Base-by-base conservation (phyloP, 2,329 filamentous ascomycete genomes). In the Aspergillus sp. region DNA sequence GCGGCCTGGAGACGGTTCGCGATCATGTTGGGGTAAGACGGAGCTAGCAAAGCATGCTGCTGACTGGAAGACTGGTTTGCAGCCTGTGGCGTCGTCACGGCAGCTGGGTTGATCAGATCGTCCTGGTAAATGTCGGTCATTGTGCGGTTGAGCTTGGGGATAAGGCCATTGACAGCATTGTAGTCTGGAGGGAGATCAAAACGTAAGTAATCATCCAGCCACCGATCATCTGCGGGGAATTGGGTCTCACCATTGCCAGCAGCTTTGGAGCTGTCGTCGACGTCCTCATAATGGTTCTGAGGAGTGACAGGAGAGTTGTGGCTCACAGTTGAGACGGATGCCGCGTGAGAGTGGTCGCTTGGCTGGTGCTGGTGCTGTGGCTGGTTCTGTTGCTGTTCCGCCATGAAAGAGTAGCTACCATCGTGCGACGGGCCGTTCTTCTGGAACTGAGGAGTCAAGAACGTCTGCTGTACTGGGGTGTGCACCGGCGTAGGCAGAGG, bases 91-190 rank as follows among this genome's bases (percentile, higher is more conserved):
- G 71, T 67, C 14, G 72, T 63, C 68, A 73, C 71, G 62, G 70
- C 23, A 73, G 78, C 67, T 65, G 75, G 61, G 66, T 88, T 92
- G 79, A 90, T 96, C 1, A 96, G 82, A 73, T 95, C 91, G 72
- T 96, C 93, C 67, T 86, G 84, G 69, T 90, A 93, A 50, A 91
- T 84, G 69, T 96, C 91, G 17, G 91, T 93, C 77, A 95, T 91
- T 0, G 92, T 95, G 56, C 91, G 84, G 65, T 92, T 88, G 62
- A 96, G 84, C 75, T 93, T 95, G 25, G 92, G 89, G 25, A 87
- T 79, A 66, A 74, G 62, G 63, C 62, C 58, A 63, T 68, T 71
- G 55, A 71, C 57, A 63, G 68, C 74, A 64, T 78, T 79, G 63
- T 85, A 82, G 76, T 85, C 82, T 86, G 81, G 67, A 74, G 79